Evolutionary conservation across 805 yeast species (phyloP).

Genomic region (Kodamaea lidongshanica): DNA sequence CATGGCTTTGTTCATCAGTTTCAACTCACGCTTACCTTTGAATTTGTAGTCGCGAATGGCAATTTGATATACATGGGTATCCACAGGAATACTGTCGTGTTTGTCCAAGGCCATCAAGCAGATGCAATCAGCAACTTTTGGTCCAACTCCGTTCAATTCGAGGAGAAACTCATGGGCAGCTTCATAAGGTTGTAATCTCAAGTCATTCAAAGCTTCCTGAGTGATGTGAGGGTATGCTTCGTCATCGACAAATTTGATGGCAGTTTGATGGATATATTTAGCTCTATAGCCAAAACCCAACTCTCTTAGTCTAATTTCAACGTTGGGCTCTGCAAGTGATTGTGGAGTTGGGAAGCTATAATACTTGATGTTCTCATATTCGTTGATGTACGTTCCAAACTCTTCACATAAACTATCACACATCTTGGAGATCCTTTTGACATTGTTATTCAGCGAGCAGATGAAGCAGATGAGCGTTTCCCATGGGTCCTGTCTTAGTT

Average conservation of each 20-base stretch:
- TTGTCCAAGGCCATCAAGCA: slow-evolving; percentile 85
- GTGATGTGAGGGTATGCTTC: slow-evolving; percentile 30
- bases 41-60: slow-evolving; percentile 76
- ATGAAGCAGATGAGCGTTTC: slow-evolving; percentile 86
- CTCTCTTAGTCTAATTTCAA: slow-evolving; percentile 38
- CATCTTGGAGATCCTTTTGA: slow-evolving; percentile 88
- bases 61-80: slow-evolving; percentile 89
- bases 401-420: slow-evolving; percentile 69
- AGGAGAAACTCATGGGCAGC: slow-evolving; percentile 55
- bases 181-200: slow-evolving; percentile 43
- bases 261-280: slow-evolving; percentile 75
- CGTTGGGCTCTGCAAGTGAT: slow-evolving; percentile 32
- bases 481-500: slow-evolving; percentile 94
- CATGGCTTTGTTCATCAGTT: slow-evolving; percentile 43
- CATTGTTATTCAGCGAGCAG: slow-evolving; percentile 94
- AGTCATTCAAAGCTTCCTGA: slow-evolving; percentile 30
- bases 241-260: slow-evolving; percentile 44
- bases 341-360: slow-evolving; percentile 72
- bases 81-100: slow-evolving; percentile 87
- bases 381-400: slow-evolving; percentile 58
- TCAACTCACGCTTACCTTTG: slow-evolving; percentile 36
- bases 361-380: slow-evolving; percentile 48
- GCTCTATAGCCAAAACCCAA: slow-evolving; percentile 89
- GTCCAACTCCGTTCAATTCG: slow-evolving; percentile 84
- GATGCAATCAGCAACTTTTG: slow-evolving; percentile 96